Evolutionary conservation across 176 grass and related monocot species (phyloP).

Genomic region (Hordeum marinum): DNA sequence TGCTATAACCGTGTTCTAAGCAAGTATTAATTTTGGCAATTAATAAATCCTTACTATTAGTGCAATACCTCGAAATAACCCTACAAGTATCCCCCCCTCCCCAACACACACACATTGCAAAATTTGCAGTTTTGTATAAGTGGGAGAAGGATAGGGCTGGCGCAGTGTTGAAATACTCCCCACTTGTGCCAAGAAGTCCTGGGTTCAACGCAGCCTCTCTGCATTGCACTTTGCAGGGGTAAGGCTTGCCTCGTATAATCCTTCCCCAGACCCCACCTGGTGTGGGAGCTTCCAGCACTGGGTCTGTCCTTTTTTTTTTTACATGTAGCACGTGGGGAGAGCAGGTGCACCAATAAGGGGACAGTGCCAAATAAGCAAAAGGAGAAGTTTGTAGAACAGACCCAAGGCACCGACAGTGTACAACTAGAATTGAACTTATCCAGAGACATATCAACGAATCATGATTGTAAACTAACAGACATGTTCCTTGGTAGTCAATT

Average conservation of each 20-base stretch:
- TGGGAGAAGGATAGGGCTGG: background rate
- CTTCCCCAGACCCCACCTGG: background rate
- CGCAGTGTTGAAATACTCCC: background rate
- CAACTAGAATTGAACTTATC: background rate
- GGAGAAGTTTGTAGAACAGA: background rate
- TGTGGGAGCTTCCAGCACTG: background rate
- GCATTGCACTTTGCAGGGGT: background rate
- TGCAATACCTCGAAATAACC: background rate
- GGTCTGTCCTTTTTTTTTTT: no score
- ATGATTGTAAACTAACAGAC: background rate
- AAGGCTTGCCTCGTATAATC: background rate
- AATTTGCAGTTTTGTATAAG: background rate
- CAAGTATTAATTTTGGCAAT: background rate
- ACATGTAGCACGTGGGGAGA: background rate
- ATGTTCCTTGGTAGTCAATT: background rate
- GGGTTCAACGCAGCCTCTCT: background rate
- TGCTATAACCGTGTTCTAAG: background rate
- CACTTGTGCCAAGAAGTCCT: background rate
- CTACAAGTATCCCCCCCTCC: background rate
- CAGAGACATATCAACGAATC: background rate
- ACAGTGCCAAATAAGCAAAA: background rate
- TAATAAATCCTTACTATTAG: background rate
- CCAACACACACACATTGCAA: no score
- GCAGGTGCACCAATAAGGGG: background rate
- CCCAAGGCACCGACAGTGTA: background rate